A percentile compares a stretch with the other conserved stretches of the same genome.
Conservation (phyloP, 352 stramenopile species). For the Pythium monospermum region DNA sequence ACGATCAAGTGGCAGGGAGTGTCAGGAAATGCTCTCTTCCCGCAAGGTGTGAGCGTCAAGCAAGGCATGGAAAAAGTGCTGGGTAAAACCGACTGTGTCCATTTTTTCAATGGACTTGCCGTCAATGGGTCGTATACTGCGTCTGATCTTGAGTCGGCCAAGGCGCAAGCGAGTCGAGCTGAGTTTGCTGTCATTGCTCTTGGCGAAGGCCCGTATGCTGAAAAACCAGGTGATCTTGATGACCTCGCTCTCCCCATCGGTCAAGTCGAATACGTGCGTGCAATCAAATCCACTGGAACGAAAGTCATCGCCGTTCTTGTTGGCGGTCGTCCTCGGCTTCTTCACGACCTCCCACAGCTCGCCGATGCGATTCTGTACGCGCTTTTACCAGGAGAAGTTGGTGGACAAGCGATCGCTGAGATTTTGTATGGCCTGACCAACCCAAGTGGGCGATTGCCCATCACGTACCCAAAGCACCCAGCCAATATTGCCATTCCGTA, state of each 20-base stretch:
- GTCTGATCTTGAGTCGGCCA: slow-evolving; percentile 10
- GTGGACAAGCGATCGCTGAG: slow-evolving; percentile 47
- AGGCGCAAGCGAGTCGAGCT: slow-evolving; percentile 8
- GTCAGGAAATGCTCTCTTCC: slow-evolving; percentile 25
- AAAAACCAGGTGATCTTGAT: slow-evolving; percentile 60
- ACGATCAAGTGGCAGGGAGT: slow-evolving; percentile 67
- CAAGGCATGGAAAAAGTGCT: slow-evolving; percentile 14
- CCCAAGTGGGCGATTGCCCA: slow-evolving; percentile 48
- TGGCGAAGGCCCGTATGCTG: slow-evolving; percentile 28
- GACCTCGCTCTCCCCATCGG: slow-evolving; percentile 36
- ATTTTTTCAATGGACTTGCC: slow-evolving; percentile 19
- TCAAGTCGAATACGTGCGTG: slow-evolving; percentile 39
- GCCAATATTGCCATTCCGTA: slow-evolving; percentile 43
- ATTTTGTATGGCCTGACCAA: slow-evolving; percentile 48
- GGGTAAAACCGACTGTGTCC: not conserved
- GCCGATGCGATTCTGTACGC: slow-evolving; percentile 43
- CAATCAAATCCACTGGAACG: slow-evolving; percentile 27
- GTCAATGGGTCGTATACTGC: slow-evolving; percentile 14
- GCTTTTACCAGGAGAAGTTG: slow-evolving; percentile 48
- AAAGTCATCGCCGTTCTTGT: slow-evolving; percentile 66
- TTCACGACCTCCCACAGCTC: slow-evolving; percentile 26
- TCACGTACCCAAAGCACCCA: slow-evolving; percentile 62
- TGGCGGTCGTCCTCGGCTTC: slow-evolving; percentile 41
- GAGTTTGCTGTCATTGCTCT: slow-evolving; percentile 24
- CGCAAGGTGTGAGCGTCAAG: slow-evolving; percentile 22